Evolutionary conservation across 2,329 filamentous ascomycete species (phyloP), one percentile per base, ranked within the genome.

Genomic region (Trichoderma lentiforme): DNA sequence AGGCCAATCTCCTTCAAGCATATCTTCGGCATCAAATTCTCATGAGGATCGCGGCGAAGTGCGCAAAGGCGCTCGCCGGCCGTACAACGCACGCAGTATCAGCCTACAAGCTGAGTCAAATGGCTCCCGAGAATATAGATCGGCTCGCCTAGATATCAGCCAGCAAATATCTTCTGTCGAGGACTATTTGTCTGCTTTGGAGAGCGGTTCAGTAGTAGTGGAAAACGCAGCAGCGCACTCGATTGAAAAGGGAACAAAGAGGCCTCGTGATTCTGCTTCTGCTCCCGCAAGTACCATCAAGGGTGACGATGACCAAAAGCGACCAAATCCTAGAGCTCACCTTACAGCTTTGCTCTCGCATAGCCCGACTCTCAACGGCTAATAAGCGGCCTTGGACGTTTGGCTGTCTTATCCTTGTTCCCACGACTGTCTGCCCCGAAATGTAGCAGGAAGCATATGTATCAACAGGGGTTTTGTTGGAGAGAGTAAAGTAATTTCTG

Each of bases 261-360:
- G 87, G 39, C 77, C 79, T 70, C 82, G 85, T 14, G 81, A 83
- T 65, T 84, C 85, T 63, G 86, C 85, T 0, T 84, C 85, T 8
- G 81, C 80, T 3, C 83, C 85, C 43, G 76, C 79, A n/a, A 85
- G 83, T 73, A 82, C 77, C 9, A 82, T 86, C 18, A 86, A 86
- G 51, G 83, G 84, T 24, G 84, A 87, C 64, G 83, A 86, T 56
- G 84, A 86, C 73, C 81, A 83, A 39, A 80, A 80, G 14, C 79
- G 80, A 11, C 73, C 70, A 6, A 80, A 76, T 57, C 74, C 79
- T 14, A 73, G 73, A 15, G 63, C 74, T 61, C 77, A 74, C 6
- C 73, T 78, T 6, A 73, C 74, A 8, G 71, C 79, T 4, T 74
- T 77, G 30, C 62, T 60, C 15, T 72, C 74, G 15, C 68, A 69